Percentiles rank a stretch among this genome's conserved stretches.
These are phyloP conservation scores for Licmophora abbreviata DNA, from an alignment of 108 stramenopile species.

Conservation along the genomic window DNA sequence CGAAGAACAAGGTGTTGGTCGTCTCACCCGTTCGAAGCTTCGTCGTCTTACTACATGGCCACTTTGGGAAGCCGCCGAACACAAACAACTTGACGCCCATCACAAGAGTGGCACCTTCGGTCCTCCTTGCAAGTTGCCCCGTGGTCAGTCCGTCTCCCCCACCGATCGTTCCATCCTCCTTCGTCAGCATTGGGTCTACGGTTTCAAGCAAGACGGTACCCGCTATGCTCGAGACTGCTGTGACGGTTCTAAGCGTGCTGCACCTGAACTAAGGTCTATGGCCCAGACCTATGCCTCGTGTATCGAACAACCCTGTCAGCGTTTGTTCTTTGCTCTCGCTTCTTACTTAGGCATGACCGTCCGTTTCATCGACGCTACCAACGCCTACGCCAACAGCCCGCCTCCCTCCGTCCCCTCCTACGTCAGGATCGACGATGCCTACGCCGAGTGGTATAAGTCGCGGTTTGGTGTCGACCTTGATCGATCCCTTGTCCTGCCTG, in stretches of 20 bases:
- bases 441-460: constrained; percentile 18
- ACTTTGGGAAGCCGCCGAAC: constrained; percentile 16
- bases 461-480: constrained; percentile 9
- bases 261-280: neutral
- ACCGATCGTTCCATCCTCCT: constrained; percentile 6
- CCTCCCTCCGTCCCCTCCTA: constrained; percentile 16
- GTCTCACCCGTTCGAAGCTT: constrained; percentile 19
- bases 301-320: constrained; percentile 21
- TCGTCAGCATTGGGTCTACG: constrained; percentile 13
- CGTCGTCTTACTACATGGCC: constrained; percentile 10
- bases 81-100: constrained; percentile 21
- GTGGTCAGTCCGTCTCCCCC: neutral
- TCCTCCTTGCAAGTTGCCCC: too few relatives aligned
- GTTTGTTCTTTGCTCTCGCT: constrained; percentile 20
- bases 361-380: constrained; percentile 22
- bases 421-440: constrained; percentile 21
- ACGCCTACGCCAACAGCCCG: constrained; percentile 28
- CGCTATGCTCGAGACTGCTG: constrained; percentile 13
- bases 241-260: constrained; percentile 10
- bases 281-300: constrained; percentile 12
- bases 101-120: constrained; percentile 9
- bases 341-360: constrained; percentile 9
- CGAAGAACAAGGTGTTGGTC: constrained; percentile 17
- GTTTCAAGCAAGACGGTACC: constrained; percentile 11
- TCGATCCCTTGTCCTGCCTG: constrained; percentile 10